Percentiles rank a stretch among this genome's conserved stretches.
Conservation (phyloP, 1,284 basidiomycete species). For the Abortiporus biennis region DNA sequence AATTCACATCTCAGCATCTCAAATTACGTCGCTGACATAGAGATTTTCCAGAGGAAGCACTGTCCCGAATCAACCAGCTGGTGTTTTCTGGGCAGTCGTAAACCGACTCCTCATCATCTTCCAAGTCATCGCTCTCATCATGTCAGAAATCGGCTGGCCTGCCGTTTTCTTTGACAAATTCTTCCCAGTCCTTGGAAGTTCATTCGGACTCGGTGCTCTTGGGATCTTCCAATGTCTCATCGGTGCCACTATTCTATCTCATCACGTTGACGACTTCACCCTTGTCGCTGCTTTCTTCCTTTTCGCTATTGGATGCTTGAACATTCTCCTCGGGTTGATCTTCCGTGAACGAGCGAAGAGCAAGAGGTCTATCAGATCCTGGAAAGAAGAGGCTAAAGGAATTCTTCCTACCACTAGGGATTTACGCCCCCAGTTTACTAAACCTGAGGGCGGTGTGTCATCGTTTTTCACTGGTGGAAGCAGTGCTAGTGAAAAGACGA, state of each 20-base stretch:
- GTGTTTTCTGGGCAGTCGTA: conserved; percentile 84
- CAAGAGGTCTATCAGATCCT: conserved; percentile 59
- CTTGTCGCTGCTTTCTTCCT: conserved; percentile 83
- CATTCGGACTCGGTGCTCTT: conserved; percentile 79
- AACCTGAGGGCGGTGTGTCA: conserved; percentile 29
- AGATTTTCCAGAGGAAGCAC: conserved; percentile 54
- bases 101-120: conserved; percentile 81
- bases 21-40: conserved; percentile 9
- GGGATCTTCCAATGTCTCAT: conserved; percentile 85
- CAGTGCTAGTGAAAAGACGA: conserved; percentile 7
- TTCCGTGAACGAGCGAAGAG: conserved; percentile 60
- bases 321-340: conserved; percentile 74
- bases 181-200: conserved; percentile 78
- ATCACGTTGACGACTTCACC: conserved; percentile 80
- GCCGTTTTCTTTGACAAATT: conserved; percentile 70
- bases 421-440: conserved; percentile 35
- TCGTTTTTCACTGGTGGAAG: conserved; percentile 19
- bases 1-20: not conserved
- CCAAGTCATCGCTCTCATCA: conserved; percentile 70
- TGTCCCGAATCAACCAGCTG: conserved; percentile 86
- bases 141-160: conserved; percentile 80
- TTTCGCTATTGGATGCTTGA: conserved; percentile 79
- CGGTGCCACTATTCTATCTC: conserved; percentile 77
- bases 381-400: conserved; percentile 54
- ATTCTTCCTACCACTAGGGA: conserved; percentile 48